phyloP scores from a whole-genome alignment of 2,329 filamentous ascomycete genomes.

The Penicillium crustosum region DNA sequence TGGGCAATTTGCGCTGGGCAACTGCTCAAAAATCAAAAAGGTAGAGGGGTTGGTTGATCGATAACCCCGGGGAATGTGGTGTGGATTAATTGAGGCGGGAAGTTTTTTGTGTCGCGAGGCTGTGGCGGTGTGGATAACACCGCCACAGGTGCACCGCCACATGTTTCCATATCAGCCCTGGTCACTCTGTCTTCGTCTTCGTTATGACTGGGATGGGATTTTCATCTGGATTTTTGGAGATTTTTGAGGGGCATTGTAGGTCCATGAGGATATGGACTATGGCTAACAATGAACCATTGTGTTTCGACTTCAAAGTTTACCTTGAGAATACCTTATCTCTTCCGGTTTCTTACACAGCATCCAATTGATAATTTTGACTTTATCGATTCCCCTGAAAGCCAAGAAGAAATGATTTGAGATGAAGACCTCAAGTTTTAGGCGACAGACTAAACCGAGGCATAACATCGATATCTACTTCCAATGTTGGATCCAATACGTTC shows the following conservation, averaged over 20 bases:
- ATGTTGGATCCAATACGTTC: not conserved
- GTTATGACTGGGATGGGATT: not conserved
- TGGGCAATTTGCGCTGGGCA: conserved; percentile 13
- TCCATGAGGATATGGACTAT: not conserved
- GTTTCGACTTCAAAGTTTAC: too few species aligned
- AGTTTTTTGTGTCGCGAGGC: conserved; percentile 31
- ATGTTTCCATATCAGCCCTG: not conserved
- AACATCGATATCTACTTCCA: not conserved
- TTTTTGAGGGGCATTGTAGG: not conserved
- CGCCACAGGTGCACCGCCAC: conserved; percentile 17
- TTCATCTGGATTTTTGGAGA: not conserved
- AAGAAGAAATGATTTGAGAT: not conserved
- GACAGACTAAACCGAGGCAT: not conserved
- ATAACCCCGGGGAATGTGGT: conserved; percentile 23
- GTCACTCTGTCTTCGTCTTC: not conserved
- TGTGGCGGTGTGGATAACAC: conserved; percentile 22
- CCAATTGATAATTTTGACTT: not conserved
- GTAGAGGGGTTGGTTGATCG: conserved; percentile 15
- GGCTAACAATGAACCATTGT: not conserved
- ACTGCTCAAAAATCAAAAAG: conserved; percentile 18
- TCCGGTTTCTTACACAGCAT: not conserved
- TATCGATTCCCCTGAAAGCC: not conserved
- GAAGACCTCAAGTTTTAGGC: not conserved
- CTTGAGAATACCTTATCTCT: not conserved
- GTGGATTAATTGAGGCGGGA: conserved; percentile 26